These are phyloP conservation scores for Tuber calosporum DNA, from an alignment of 495 filamentous ascomycete species.

Conservation along the genomic window DNA sequence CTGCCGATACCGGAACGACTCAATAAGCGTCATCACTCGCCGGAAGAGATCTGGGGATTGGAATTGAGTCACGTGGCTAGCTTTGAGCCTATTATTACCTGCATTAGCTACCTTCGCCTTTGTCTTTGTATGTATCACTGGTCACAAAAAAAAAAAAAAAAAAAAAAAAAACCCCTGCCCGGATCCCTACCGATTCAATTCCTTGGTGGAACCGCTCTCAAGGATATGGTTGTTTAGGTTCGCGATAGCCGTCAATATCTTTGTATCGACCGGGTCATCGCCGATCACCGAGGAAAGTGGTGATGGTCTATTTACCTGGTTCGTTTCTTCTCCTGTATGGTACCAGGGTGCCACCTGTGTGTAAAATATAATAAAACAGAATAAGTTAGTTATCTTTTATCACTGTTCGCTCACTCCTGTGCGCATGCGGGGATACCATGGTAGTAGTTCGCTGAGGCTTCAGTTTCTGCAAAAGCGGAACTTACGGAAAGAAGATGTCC, in stretches of 20 bases:
- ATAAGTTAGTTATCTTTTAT: slow-evolving; percentile 2
- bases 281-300: slow-evolving; percentile 34
- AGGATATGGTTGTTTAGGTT: slow-evolving; percentile 42
- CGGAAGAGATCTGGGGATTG: slow-evolving; percentile 67
- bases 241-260: slow-evolving; percentile 40
- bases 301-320: slow-evolving; percentile 32
- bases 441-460: slow-evolving; percentile 5
- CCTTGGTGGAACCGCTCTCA: slow-evolving; percentile 40
- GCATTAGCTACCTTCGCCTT: slow-evolving; percentile 19
- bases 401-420: not conserved
- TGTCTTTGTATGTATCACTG: not conserved
- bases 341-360: slow-evolving; percentile 38
- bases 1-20: slow-evolving; percentile 81
- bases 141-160: slow-evolving; percentile 5
- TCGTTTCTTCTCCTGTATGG: slow-evolving; percentile 41
- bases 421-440: not conserved
- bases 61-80: slow-evolving; percentile 62
- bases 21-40: slow-evolving; percentile 75
- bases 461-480: slow-evolving; percentile 24
- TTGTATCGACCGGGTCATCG: slow-evolving; percentile 40
- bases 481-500: slow-evolving; percentile 59
- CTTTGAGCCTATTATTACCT: slow-evolving; percentile 52
- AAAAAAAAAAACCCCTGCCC: not conserved
- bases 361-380: slow-evolving; percentile 5
- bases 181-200: slow-evolving; percentile 38